Conservation (phyloP, 2,329 filamentous ascomycete genomes). For the Aspergillus nomiae region DNA sequence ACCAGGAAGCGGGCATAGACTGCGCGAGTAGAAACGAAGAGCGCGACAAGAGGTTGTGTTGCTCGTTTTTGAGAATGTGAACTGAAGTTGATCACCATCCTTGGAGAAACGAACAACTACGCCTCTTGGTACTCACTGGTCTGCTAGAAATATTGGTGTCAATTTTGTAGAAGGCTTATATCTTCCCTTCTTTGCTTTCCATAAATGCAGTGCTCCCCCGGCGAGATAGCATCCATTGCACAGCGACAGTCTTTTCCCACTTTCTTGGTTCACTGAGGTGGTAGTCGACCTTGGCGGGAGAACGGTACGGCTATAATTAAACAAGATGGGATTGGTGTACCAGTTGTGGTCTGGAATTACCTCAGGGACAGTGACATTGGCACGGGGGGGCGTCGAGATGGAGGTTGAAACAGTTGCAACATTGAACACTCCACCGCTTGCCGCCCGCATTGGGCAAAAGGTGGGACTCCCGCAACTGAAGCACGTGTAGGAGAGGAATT, state of each 20-base stretch:
- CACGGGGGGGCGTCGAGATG: not conserved
- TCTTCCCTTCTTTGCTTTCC: not conserved
- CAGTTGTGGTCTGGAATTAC: not conserved
- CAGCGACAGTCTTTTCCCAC: not conserved
- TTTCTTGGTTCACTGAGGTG: not conserved
- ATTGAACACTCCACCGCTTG: not conserved
- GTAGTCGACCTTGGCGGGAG: not conserved
- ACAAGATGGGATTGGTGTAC: not conserved
- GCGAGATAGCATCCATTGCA: too few relatives aligned
- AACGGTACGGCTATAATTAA: not conserved
- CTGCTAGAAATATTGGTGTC: not conserved
- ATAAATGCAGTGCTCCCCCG: not conserved
- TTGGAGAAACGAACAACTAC: not conserved
- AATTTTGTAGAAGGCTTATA: not conserved
- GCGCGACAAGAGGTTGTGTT: not conserved
- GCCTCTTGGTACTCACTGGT: too few relatives aligned
- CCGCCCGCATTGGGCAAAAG: not conserved
- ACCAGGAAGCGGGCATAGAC: not conserved
- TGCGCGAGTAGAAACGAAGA: not conserved
- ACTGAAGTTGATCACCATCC: not conserved
- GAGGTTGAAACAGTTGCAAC: not conserved
- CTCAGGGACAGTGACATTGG: not conserved
- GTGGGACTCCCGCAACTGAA: not conserved
- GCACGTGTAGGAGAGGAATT: not conserved
- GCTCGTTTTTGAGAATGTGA: not conserved